Evolutionary conservation across 495 filamentous ascomycete genomes (phyloP).

Genomic region (Hapsidospora chrysogenum): DNA sequence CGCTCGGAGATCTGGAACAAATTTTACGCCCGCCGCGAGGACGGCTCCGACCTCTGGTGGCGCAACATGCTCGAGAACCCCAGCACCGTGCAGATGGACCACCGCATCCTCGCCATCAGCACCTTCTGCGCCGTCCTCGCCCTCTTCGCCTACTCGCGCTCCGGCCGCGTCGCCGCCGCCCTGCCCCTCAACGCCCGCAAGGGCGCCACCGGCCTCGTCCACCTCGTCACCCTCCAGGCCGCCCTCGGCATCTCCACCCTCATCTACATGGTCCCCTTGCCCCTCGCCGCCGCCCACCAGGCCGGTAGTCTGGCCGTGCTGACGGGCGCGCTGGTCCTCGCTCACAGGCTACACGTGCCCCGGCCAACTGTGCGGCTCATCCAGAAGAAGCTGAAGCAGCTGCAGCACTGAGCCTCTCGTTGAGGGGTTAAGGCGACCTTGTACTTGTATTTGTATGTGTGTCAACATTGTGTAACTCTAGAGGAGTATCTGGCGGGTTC

Average conservation of each 20-base stretch:
- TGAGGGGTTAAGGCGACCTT: no score
- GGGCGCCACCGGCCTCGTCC: conserved; percentile 65
- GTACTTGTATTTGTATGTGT: no score
- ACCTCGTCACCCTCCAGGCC: conserved; percentile 69
- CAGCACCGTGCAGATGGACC: conserved; percentile 82
- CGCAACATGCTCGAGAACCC: conserved; percentile 95
- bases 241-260: conserved; percentile 75
- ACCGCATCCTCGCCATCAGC: conserved; percentile 77
- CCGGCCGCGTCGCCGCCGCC: conserved; percentile 40
- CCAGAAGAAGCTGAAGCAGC: conserved; percentile 16
- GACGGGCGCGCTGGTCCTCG: conserved; percentile 64
- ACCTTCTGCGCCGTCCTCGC: conserved; percentile 70
- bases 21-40: conserved; percentile 68
- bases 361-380: conserved; percentile 26
- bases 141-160: conserved; percentile 60
- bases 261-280: conserved; percentile 80
- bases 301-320: conserved; percentile 76
- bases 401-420: conserved; percentile 4
- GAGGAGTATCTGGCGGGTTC: no score
- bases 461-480: no score
- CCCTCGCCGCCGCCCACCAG: conserved; percentile 81
- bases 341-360: conserved; percentile 35
- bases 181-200: conserved; percentile 49
- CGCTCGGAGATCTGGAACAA: conserved; percentile 62
- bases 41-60: conserved; percentile 76